These are phyloP conservation scores for Colletotrichum karsti DNA, from an alignment of 2,329 filamentous ascomycete species.

Conservation along the genomic window DNA sequence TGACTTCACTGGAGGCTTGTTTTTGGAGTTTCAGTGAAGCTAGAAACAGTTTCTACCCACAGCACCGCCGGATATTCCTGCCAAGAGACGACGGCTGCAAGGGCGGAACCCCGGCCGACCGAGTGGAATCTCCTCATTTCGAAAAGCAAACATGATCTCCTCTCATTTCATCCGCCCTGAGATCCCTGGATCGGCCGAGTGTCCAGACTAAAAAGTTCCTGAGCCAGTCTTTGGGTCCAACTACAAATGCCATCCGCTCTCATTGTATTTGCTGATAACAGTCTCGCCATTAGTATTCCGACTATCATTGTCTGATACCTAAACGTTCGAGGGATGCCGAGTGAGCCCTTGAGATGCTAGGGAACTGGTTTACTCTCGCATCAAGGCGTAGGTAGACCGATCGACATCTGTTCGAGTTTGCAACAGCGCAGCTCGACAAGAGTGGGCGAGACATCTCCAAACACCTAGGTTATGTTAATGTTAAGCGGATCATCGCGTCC, in stretches of 20 bases:
- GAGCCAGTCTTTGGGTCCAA: too few relatives aligned
- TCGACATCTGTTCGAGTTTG: neutral
- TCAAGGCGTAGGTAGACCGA: too few relatives aligned
- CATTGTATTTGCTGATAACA: too few relatives aligned
- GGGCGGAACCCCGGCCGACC: neutral
- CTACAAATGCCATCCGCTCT: too few relatives aligned
- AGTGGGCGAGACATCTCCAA: too few relatives aligned
- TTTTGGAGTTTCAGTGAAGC: neutral
- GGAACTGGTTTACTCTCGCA: too few relatives aligned
- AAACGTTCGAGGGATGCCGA: too few relatives aligned
- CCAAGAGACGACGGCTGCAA: conserved; percentile 7
- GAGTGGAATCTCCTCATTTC: neutral
- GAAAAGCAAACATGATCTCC: neutral
- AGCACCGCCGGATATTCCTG: neutral
- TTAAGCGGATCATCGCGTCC: neutral
- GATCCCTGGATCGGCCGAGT: neutral
- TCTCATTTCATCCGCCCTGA: neutral
- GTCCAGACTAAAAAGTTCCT: neutral
- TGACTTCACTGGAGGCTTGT: neutral
- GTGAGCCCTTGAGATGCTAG: too few relatives aligned
- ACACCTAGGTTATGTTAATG: too few relatives aligned
- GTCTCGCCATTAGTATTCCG: too few relatives aligned
- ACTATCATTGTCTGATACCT: too few relatives aligned
- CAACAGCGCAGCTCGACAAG: too few relatives aligned
- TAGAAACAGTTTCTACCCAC: neutral